Conservation (phyloP, 73 alveolate genomes). For the Uronychia binucleata region DNA sequence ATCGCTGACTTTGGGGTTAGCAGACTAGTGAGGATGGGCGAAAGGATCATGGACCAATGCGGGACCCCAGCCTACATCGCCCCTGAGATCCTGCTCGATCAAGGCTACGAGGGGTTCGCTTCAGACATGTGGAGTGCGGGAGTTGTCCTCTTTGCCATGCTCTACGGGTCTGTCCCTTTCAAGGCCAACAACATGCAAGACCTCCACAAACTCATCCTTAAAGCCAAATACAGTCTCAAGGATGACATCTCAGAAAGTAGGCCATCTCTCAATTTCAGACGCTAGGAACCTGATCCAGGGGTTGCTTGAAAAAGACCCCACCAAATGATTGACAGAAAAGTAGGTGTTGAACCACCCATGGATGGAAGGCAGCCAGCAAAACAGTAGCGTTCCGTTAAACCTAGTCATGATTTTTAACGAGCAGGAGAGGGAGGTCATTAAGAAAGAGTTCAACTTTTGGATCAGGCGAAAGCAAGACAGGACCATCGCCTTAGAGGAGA, state of each 20-base stretch:
- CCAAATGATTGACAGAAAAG: conserved; percentile 6
- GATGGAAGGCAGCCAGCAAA: conserved; percentile 10
- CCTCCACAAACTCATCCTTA: conserved; percentile 68
- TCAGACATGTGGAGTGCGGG: conserved; percentile 85
- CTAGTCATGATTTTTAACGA: conserved; percentile 21
- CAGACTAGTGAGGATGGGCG: conserved; percentile 2
- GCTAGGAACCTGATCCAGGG: conserved; percentile 6
- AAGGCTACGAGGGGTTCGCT: conserved; percentile 78
- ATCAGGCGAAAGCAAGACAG: too few relatives aligned
- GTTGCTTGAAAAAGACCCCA: conserved; percentile 32
- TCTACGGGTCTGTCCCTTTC: conserved; percentile 79
- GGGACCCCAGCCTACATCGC: conserved; percentile 90
- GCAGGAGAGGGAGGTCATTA: conserved; percentile 15
- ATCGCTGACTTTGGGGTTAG: conserved; percentile 52
- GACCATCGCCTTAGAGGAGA: too few relatives aligned
- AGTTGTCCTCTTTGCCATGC: conserved; percentile 77
- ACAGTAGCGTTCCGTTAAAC: background rate
- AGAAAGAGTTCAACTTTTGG: conserved; percentile 41
- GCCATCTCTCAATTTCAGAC: conserved; percentile 33
- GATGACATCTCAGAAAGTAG: conserved; percentile 11
- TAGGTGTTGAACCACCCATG: conserved; percentile 16
- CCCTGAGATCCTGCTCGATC: conserved; percentile 73
- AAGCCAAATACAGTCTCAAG: conserved; percentile 46
- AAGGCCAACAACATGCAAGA: conserved; percentile 74
- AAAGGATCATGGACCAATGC: conserved; percentile 77